Evolutionary conservation across 768 basidiomycete species (phyloP).

Genomic region (Trametes elegans): DNA sequence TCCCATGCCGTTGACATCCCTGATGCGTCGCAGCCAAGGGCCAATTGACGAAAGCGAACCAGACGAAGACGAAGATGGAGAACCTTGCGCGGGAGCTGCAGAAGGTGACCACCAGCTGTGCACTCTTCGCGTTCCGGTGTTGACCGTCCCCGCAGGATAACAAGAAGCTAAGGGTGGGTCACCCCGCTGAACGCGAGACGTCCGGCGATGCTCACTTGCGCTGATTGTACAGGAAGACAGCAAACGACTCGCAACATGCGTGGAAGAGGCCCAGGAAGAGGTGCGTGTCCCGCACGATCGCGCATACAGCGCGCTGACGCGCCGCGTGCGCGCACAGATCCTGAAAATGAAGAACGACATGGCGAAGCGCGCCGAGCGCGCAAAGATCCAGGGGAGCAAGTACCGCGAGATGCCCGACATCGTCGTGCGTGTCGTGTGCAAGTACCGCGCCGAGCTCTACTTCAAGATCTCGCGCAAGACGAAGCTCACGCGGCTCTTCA

Average conservation of each 20-base stretch:
- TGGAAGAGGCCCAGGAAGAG: conserved; percentile 88
- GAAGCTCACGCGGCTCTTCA: conserved; percentile 78
- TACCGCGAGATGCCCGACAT: conserved; percentile 88
- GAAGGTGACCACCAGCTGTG: conserved; percentile 52
- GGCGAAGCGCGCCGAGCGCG: conserved; percentile 75
- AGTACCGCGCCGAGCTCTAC: conserved; percentile 86
- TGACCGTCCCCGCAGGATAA: conserved; percentile 60
- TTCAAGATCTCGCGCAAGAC: conserved; percentile 93
- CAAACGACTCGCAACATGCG: conserved; percentile 72
- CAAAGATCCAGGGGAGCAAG: conserved; percentile 74
- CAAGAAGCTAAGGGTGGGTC: conserved; percentile 76
- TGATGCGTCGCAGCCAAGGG: conserved; percentile 53
- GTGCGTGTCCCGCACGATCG: conserved; percentile 34
- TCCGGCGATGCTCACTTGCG: conserved; percentile 37
- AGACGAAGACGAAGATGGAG: conserved; percentile 88
- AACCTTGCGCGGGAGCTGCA: conserved; percentile 86
- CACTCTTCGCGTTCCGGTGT: conserved; percentile 12
- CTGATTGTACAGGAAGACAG: conserved; percentile 66
- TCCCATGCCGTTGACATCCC: neutral
- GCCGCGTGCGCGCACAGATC: conserved; percentile 43
- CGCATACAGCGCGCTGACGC: neutral
- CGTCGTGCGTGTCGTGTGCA: conserved; percentile 84
- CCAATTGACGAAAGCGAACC: conserved; percentile 84
- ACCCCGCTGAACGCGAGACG: conserved; percentile 36
- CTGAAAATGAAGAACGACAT: conserved; percentile 81